Base-by-base conservation (phyloP, 345 rosid genomes). In the Gossypium stocksii region DNA sequence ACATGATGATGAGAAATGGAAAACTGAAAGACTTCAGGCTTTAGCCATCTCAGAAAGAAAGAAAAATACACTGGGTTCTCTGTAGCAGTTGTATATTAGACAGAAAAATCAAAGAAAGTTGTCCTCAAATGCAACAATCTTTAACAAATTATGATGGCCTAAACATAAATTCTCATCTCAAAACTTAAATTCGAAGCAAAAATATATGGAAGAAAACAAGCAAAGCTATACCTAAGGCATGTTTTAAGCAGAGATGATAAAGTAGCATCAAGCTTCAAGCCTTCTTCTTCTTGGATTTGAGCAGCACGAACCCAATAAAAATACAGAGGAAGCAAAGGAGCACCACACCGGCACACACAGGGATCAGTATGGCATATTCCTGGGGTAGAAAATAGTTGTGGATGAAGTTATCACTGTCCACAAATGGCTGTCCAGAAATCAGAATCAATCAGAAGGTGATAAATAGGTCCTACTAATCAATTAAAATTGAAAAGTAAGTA, bases 351-450 rank as follows among this genome's bases (percentile, higher is more conserved):
- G 91, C 90, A 48, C 81, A 90, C 29, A 91, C 86, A 9, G 98
- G 98, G 77, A 91, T 82, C 74, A 89, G 83, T 67, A 92, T 84
- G 27, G 98, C 98, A 67, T 86, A 92, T 77, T 95, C 98, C 78
- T 87, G 93, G 23, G 98, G 88, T 49, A 91, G 86, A 79, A 94
- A 92, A 81, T 92, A 95, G 79, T 81, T 83, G 89, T 93, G 98
- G 81, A 95, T 76, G 59, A 93, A 93, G 83, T 95, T 93, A 80
- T 91, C 92, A 17, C 77, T 79, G 73, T 95, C 97, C 57, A 95
- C 99, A 80, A 95, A 95, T 71, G 97, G 99, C 98, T 95, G 93
- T 63, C n/a, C 25, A 71, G 52, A 52, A 74, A 56, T n/a, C 13
- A 49, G 2, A 76, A 56, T 1, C 25, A n/a, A 77, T 22, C 19